Percentiles rank a stretch among this genome's conserved stretches.
phyloP scores from a whole-genome alignment of 768 basidiomycete species.

The Phylloporus rhodoxanthus region DNA sequence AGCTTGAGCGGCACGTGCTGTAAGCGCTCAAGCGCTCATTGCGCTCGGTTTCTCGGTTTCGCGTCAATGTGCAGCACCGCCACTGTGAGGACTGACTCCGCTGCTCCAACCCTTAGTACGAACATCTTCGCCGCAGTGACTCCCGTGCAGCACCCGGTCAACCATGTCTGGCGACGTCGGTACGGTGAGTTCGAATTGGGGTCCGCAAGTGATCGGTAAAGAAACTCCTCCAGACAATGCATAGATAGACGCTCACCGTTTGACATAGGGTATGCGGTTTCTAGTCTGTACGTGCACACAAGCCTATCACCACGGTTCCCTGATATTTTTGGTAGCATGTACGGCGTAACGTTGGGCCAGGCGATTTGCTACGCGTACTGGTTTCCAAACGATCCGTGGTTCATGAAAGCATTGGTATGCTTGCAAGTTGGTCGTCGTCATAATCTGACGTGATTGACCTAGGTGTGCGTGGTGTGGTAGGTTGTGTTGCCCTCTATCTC shows the following conservation, averaged over 20 bases:
- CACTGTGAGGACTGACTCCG: no score
- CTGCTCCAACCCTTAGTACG: no score
- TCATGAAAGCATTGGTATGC: background rate
- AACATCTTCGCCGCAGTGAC: no score
- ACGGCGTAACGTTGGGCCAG: background rate
- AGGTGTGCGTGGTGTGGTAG: background rate
- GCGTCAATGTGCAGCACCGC: no score
- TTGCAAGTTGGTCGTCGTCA: background rate
- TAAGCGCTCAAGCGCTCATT: no score
- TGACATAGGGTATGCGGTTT: background rate
- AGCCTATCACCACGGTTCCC: background rate
- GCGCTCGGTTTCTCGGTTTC: no score
- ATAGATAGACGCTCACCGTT: background rate
- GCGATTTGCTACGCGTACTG: background rate
- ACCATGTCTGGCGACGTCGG: background rate
- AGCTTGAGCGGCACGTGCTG: no score
- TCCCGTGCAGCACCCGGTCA: background rate
- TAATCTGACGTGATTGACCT: background rate
- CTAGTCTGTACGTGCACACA: no score
- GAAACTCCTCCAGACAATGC: background rate
- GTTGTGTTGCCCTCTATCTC: background rate
- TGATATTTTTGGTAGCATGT: background rate
- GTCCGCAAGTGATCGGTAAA: background rate
- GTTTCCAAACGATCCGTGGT: background rate
- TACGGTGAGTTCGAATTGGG: background rate